Base-by-base conservation (phyloP, 148 eudicot genomes). In the Spergularia marina region DNA sequence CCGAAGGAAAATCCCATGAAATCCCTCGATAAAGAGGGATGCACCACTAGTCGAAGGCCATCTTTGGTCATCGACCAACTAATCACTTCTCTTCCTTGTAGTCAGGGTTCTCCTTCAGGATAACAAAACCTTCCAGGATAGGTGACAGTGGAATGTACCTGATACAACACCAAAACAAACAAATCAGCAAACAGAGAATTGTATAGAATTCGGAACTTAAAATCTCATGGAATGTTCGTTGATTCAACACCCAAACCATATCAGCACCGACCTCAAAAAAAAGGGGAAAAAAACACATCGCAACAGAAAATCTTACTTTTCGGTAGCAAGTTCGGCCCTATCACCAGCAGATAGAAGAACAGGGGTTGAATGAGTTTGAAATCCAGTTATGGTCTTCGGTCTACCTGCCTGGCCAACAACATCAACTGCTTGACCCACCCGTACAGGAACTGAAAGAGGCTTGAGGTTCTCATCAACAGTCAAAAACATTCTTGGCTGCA, bases 381-480 rank as follows among this genome's bases (percentile, higher is more conserved):
- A 95, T 52, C 98, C 98, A 0, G 98, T 95, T 11, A 95, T 92
- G 68, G 98, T 90, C 84, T 92, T 95, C 51, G 97, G 97, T 30
- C 94, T 86, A 70, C 98, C 97, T 16, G 98, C 98, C 78, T 92
- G 97, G 21, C 97, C 98, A 8, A 92, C 98, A 73, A 95, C 96
- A 83, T 95, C 98, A 74, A 95, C 98, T 8, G 97, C 98, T 78
- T 90, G 96, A 39, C 98, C 97, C 54, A 95, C 98, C 11, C 96
- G 94, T 49, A 95, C 98, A 74, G 94, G 98, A 13, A 95, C 98
- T 0, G 98, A 83, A n/a, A 95, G 84, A 71, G 97, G 94, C 80
- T 92, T 95, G 81, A 92, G 83, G 76, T 95, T 88, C 80, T 92
- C 96, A 85, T 95, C 98, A 69, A 95, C 94, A 0, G 98, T 95